Percentiles rank a stretch among this genome's conserved stretches.
Evolutionary conservation across 1,284 basidiomycete genomes (phyloP).

Genomic region (Kwoniella shivajii): DNA sequence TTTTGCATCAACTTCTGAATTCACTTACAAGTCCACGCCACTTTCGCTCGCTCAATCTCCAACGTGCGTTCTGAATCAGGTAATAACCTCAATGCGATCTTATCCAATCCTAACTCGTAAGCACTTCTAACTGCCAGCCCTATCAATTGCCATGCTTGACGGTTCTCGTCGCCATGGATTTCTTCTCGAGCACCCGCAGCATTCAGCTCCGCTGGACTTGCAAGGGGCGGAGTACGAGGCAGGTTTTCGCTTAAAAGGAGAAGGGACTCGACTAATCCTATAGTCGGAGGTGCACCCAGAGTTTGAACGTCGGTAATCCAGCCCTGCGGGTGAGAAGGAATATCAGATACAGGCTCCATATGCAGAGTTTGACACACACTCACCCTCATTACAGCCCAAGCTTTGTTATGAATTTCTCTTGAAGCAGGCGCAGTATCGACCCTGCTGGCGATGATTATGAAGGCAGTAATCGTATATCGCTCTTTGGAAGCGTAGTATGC

Average conservation of each 20-base stretch:
- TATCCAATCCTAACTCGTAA: constrained; percentile 51
- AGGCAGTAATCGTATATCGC: constrained; percentile 52
- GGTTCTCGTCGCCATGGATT: constrained; percentile 48
- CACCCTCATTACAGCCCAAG: constrained; percentile 50
- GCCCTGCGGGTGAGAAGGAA: constrained; percentile 25
- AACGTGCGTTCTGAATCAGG: constrained; percentile 40
- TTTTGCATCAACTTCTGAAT: neutral
- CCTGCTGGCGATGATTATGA: constrained; percentile 55
- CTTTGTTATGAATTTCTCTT: constrained; percentile 44
- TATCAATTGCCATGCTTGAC: constrained; percentile 53
- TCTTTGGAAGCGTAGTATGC: constrained; percentile 52
- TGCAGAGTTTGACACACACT: constrained; percentile 10
- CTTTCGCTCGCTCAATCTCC: constrained; percentile 46
- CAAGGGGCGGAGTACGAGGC: constrained; percentile 41
- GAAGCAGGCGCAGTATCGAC: constrained; percentile 40
- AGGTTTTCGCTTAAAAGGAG: constrained; percentile 52
- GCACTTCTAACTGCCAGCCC: constrained; percentile 49
- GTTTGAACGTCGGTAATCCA: constrained; percentile 50
- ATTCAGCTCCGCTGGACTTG: constrained; percentile 23
- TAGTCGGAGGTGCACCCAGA: constrained; percentile 46
- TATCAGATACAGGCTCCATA: neutral
- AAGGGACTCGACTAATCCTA: constrained; percentile 51
- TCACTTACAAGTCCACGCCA: constrained; percentile 54
- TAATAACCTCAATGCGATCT: constrained; percentile 43
- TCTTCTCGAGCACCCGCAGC: constrained; percentile 42